phyloP scores from a whole-genome alignment of 768 basidiomycete species.

The Suillus clintonianus region DNA sequence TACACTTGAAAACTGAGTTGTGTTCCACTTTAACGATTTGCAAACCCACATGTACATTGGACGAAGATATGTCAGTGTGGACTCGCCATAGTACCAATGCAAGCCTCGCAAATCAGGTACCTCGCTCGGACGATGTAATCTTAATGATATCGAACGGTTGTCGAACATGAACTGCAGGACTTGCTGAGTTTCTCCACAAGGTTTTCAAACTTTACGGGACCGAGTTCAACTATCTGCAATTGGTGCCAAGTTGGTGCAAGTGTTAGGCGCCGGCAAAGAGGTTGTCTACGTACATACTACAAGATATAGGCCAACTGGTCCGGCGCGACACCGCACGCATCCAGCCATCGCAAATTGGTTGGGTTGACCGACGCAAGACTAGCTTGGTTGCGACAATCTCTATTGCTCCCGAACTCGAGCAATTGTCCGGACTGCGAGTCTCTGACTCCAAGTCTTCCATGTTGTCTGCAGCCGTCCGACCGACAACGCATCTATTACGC shows the following conservation, averaged over 20 bases:
- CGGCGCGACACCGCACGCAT: neutral
- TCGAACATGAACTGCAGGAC: too few species aligned
- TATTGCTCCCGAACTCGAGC: neutral
- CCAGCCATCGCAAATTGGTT: neutral
- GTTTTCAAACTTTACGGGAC: neutral
- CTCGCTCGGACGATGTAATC: too few species aligned
- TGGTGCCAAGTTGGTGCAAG: neutral
- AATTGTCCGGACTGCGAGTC: too few species aligned
- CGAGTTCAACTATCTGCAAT: too few species aligned
- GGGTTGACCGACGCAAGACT: too few species aligned
- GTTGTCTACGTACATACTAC: neutral
- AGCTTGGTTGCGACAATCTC: too few species aligned
- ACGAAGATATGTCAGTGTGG: neutral
- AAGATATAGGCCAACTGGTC: neutral
- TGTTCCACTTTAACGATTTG: neutral
- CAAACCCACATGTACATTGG: neutral
- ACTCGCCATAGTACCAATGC: too few species aligned
- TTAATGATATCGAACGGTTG: too few species aligned
- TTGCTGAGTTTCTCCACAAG: neutral
- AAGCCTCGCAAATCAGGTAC: too few species aligned
- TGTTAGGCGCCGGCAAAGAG: too few species aligned
- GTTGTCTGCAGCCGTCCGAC: conserved; percentile 22
- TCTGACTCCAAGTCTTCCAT: conserved; percentile 5
- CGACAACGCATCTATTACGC: conserved; percentile 11
- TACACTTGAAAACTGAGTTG: neutral